Base-by-base conservation (phyloP, 2,329 filamentous ascomycete species). In the Emmonsiellopsis sp. region DNA sequence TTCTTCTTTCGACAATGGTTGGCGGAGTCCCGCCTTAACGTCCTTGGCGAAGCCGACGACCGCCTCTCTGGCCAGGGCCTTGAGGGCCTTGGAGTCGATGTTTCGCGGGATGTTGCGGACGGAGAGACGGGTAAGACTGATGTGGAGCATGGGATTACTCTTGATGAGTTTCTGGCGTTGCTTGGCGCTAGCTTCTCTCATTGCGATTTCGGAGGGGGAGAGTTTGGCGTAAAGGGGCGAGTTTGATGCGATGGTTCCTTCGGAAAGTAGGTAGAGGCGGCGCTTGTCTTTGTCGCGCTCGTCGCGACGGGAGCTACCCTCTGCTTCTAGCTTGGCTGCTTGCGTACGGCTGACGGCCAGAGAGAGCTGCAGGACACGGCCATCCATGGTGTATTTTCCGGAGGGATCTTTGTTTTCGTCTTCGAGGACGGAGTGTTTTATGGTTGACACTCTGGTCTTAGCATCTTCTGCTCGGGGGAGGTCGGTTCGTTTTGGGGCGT, bases 31-130 rank as follows among this genome's bases (percentile, higher is more conserved):
- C 31, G 78, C 79, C 67, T 91, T 95, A 59, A 92, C 89, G 63
- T 98, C 93, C 57, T 79, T 86, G 41, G 93, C 91, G 64, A 98
- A 98, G 0, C 89, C 91, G 48, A 97, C 93, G 10, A 96, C 82
- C n/a, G 89, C 93, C 68, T 93, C 82, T 59, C 93, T 83, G 9
- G 93, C 93, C 45, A 98, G 80, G 42, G 88, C 85, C 69, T 98
- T 98, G 50, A 98, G 79, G 52, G 89, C 87, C 70, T 95, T 97
- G 26, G 88, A 87, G 26, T 80, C 85, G 58, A 96, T 78, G 65
- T 85, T 84, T 58, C 87, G 84, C 2, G 93, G 93, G 5, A 98
- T 79, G 67, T 98, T 98, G 61, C 93, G 88, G 53, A 98, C 76
- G 1, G 92, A 92, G 34, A 98, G 81, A 63, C 93, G 87, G 7